Conservation (phyloP, 441 rosid genomes). For the Erodium texanum region DNA sequence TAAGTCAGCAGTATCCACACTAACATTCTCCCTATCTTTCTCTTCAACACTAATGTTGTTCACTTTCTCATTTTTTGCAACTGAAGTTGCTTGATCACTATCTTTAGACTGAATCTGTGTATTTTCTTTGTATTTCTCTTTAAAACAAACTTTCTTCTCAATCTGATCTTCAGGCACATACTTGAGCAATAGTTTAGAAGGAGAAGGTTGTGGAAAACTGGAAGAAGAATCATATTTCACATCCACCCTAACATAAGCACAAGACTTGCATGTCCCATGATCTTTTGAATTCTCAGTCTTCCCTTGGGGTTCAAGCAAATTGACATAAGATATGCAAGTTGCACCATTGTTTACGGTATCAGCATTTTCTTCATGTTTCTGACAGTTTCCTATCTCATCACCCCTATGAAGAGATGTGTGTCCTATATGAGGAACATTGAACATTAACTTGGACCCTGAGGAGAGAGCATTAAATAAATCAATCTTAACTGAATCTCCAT, state of each 20-base stretch:
- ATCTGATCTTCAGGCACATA: neutral
- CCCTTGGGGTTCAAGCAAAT: constrained; percentile 3
- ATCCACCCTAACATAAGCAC: neutral
- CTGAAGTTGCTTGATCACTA: neutral
- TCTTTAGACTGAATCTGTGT: neutral
- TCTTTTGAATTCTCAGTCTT: neutral
- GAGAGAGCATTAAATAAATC: neutral
- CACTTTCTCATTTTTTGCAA: neutral
- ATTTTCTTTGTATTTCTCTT: neutral
- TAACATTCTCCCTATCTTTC: neutral
- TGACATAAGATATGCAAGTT: neutral
- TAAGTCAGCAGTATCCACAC: constrained; percentile 1
- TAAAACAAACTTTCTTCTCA: neutral
- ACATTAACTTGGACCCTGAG: neutral
- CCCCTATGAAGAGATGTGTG: neutral
- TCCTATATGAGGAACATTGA: neutral
- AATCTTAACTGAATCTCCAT: neutral
- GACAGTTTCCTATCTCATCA: neutral
- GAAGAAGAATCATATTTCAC: neutral
- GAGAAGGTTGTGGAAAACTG: constrained; percentile 9
- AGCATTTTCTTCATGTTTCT: constrained; percentile 4
- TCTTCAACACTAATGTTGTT: neutral
- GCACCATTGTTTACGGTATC: neutral
- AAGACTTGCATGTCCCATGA: neutral
- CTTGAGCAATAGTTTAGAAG: neutral